Evolutionary conservation across 129 eudicot genomes (phyloP).

Genomic region (Calendula officinalis): DNA sequence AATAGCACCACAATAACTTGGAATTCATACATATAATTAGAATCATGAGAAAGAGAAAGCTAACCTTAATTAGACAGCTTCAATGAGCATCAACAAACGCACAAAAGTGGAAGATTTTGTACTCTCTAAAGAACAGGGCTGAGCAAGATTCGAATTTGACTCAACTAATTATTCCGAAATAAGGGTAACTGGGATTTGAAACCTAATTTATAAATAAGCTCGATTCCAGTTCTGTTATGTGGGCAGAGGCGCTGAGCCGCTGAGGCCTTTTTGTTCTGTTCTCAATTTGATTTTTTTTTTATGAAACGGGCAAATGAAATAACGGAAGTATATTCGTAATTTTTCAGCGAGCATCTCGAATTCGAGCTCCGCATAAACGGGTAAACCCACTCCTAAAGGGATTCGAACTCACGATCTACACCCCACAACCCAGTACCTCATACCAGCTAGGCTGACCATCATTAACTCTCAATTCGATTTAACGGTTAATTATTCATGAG

Average conservation of each 20-base stretch:
- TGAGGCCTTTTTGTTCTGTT: neutral
- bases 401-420: too few relatives aligned
- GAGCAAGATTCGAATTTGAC: constrained; percentile 10
- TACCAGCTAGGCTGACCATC: too few relatives aligned
- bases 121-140: constrained; percentile 13
- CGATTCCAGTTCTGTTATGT: constrained; percentile 13
- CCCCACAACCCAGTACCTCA: too few relatives aligned
- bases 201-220: neutral
- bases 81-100: constrained; percentile 20
- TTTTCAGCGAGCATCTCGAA: too few relatives aligned
- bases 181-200: constrained; percentile 23
- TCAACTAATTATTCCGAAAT: constrained; percentile 25
- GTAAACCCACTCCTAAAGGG: too few relatives aligned
- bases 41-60: constrained; percentile 1
- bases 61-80: constrained; percentile 9
- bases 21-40: neutral
- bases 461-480: too few relatives aligned
- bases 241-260: constrained; percentile 17
- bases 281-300: too few relatives aligned
- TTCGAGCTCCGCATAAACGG: too few relatives aligned
- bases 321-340: too few relatives aligned
- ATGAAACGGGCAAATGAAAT: too few relatives aligned
- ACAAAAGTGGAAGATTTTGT: neutral
- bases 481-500: neutral
- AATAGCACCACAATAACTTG: neutral